Base-by-base conservation (phyloP, 2,329 filamentous ascomycete species). In the Metarhizium sp. region DNA sequence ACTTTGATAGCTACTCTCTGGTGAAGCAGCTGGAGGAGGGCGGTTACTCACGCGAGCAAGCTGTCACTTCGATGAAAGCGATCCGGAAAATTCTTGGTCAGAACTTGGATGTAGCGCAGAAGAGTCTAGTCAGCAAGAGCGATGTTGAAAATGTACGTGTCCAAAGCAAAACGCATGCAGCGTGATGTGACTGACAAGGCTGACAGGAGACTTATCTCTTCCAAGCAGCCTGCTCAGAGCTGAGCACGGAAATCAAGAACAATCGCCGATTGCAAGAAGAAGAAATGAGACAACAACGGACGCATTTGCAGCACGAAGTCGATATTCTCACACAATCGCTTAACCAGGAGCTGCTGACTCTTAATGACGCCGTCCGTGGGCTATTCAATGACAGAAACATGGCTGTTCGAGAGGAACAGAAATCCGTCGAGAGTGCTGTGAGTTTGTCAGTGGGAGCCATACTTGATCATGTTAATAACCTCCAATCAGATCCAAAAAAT, bases 331-430 rank as follows among this genome's bases (percentile, higher is more conserved):
- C 82, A 55, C 94, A 97, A 74, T 82, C 86, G 50, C 76, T 96
- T 57, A 88, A 85, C 38, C 92, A 96, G 70, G 92, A 97, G 67
- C 78, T 92, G 30, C 73, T 85, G 55, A 87, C 82, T 38, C 75
- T 97, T 57, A 94, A 90, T 63, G 92, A 99, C 67, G 90, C 92
- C 55, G 79, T 97, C n/a, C 90, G 92, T 68, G 92, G 90, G 56
- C 87, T 96, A 79, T 96, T 97, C 69, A 92, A 97, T 66, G 92
- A 99, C 68, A 84, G 95, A 47, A 94, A 92, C 69, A 95, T 97
- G 88, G 82, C 84, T 2, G 91, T 95, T 2, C 78, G 91, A 54
- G 88, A 92, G 70, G 89, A 96, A 69, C 91, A 96, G 71, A 86
- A 91, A 66, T 79, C 79, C 6, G 87, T 89, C 66, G 92, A 97